Conservation (phyloP, 1,284 basidiomycete species). For the Papiliotrema laurentii region DNA sequence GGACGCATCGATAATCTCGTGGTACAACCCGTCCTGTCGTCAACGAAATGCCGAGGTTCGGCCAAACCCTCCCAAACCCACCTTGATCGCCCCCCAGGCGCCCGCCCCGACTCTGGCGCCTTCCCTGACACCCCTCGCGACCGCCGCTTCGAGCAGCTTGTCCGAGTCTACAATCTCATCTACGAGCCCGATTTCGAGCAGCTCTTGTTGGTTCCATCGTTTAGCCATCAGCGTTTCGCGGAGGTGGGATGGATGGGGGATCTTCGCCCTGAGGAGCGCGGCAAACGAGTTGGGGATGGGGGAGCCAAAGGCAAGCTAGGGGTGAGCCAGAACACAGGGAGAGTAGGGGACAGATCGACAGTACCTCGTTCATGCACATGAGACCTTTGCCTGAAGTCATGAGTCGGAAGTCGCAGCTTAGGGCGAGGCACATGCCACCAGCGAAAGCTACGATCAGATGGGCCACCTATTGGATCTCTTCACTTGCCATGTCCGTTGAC, state of each 20-base stretch:
- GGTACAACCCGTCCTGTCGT: conserved; percentile 50
- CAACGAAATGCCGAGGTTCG: background rate
- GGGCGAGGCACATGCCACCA: conserved; percentile 71
- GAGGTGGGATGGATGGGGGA: conserved; percentile 58
- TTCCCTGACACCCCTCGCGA: conserved; percentile 46
- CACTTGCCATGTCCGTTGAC: conserved; percentile 71
- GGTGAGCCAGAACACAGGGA: background rate
- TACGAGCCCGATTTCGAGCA: conserved; percentile 63
- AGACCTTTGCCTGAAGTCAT: conserved; percentile 80
- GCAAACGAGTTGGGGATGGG: conserved; percentile 70
- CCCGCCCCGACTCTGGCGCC: conserved; percentile 49
- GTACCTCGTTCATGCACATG: conserved; percentile 85
- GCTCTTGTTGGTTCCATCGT: conserved; percentile 72
- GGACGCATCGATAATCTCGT: conserved; percentile 44
- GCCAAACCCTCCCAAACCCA: conserved; percentile 19
- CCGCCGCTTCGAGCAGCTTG: conserved; percentile 55
- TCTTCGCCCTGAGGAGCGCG: conserved; percentile 62
- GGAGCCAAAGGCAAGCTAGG: conserved; percentile 74
- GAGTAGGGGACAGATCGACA: conserved; percentile 18
- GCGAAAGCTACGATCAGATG: conserved; percentile 62
- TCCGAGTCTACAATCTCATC: conserved; percentile 61
- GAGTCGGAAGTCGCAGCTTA: conserved; percentile 83
- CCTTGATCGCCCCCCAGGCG: conserved; percentile 54
- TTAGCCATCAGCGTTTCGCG: conserved; percentile 76
- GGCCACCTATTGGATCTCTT: background rate